Conservation (phyloP, 2,329 filamentous ascomycete species). For the Claviceps sp. region DNA sequence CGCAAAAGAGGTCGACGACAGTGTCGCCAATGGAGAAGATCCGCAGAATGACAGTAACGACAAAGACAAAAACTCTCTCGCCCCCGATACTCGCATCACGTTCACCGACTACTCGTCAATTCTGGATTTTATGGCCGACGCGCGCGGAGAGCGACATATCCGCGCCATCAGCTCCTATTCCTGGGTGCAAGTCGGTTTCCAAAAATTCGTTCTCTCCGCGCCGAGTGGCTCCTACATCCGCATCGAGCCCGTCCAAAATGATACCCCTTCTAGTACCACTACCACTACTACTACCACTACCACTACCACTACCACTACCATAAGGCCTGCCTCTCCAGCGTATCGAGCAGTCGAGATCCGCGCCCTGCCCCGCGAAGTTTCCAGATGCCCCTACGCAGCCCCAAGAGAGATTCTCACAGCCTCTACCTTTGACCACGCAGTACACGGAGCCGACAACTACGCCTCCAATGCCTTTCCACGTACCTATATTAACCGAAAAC, state of each 20-base stretch:
- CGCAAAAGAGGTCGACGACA: conserved; percentile 10
- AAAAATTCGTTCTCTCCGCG: conserved; percentile 58
- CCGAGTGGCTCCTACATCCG: conserved; percentile 48
- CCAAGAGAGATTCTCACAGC: conserved; percentile 56
- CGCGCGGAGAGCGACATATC: conserved; percentile 65
- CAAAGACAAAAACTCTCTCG: not conserved
- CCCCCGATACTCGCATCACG: conserved; percentile 36
- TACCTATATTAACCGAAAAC: conserved; percentile 49
- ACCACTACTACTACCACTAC: not conserved
- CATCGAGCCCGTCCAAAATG: conserved; percentile 28
- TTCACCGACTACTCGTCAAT: conserved; percentile 89
- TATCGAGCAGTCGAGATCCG: conserved; percentile 36
- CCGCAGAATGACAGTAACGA: not conserved
- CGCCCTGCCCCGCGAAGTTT: conserved; percentile 27
- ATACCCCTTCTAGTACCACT: not conserved
- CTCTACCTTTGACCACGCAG: conserved; percentile 55
- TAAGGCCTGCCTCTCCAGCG: conserved; percentile 9
- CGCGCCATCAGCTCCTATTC: conserved; percentile 59
- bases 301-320: not conserved
- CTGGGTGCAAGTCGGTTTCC: conserved; percentile 68
- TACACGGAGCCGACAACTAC: conserved; percentile 76
- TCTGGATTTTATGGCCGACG: conserved; percentile 79
- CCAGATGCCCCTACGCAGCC: conserved; percentile 49
- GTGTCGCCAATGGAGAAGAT: not conserved
- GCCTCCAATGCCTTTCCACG: conserved; percentile 53